Evolutionary conservation across 352 stramenopile species (phyloP), one percentile per base, ranked within the genome.

Genomic region (Saprolegnia parasitica): DNA sequence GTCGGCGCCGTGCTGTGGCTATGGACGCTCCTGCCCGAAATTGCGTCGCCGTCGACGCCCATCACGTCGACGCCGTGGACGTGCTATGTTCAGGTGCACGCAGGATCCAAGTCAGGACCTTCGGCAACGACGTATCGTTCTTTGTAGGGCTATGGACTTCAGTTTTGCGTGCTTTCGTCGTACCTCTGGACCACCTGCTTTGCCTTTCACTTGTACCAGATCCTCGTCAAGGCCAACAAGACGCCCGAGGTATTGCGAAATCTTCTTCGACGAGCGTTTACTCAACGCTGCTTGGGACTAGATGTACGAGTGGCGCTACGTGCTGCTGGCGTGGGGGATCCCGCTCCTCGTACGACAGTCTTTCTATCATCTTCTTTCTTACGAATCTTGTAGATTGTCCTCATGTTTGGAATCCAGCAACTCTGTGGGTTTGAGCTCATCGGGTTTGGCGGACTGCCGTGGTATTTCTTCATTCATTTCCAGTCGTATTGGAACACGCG

Each of bases 171-270:
- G 40, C 68, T 92, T 20, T 74, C 82, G n/a, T 90, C 84, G 21
- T 84, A 80, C 45, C 52, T 89, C 11, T 92, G 84, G 84, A 88
- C 81, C 11, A 79, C 72, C n/a, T 89, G 84, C 68, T 92, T 92
- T 66, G 81, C 82, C 0, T 90, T 87, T 68, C 81, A 92, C 65
- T 74, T 92, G 32, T 88, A 86, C 71, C 81, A 89, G 64, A 78
- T 92, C 61, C 72, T 92, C 2, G 74, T 74, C 1, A 77, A 76
- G 18, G 64, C 70, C 29, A 73, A 58, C 39, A 88, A 90, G 65
- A 75, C 75, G 0, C 81, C 84, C 0, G 84, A 66, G 45, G 65
- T n/a, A n/a, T n/a, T n/a, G n/a, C n/a, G n/a, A n/a, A n/a, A n/a
- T n/a, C n/a, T n/a, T n/a, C n/a, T n/a, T n/a, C n/a, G n/a, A n/a